These are phyloP conservation scores for Tolypocladium album DNA, from an alignment of 2,329 filamentous ascomycete species.

Conservation along the genomic window DNA sequence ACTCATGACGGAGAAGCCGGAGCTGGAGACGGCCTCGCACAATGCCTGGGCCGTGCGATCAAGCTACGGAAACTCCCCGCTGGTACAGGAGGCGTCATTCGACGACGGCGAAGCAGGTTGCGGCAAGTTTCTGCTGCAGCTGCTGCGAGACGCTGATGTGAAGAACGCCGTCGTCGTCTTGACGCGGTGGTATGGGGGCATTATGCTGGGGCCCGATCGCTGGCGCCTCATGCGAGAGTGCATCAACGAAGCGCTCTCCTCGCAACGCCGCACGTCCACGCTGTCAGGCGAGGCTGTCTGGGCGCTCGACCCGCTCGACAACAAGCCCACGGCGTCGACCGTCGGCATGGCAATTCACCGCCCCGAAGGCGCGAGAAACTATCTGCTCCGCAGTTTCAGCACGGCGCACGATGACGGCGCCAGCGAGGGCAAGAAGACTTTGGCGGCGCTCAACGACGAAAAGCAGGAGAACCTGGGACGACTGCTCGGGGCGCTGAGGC, in stretches of 20 bases:
- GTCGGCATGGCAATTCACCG: slow-evolving; percentile 60
- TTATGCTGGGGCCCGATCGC: slow-evolving; percentile 49
- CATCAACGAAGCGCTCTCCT: slow-evolving; percentile 42
- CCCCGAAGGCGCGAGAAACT: slow-evolving; percentile 55
- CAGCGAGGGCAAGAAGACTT: slow-evolving; percentile 34
- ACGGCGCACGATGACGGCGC: slow-evolving; percentile 17
- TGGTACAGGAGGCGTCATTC: slow-evolving; percentile 38
- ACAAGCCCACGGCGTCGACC: slow-evolving; percentile 26
- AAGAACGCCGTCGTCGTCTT: slow-evolving; percentile 46
- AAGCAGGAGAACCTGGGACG: slow-evolving; percentile 60
- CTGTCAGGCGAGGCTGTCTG: slow-evolving; percentile 44
- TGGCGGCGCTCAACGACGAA: slow-evolving; percentile 41
- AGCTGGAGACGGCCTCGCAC: slow-evolving; percentile 44
- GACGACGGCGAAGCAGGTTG: slow-evolving; percentile 54
- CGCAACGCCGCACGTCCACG: slow-evolving; percentile 26
- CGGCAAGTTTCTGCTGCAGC: slow-evolving; percentile 43
- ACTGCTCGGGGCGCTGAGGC: slow-evolving; percentile 59
- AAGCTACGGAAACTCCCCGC: slow-evolving; percentile 23
- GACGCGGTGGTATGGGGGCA: slow-evolving; percentile 51
- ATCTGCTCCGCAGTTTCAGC: slow-evolving; percentile 50
- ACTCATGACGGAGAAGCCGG: slow-evolving; percentile 36
- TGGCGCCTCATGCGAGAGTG: slow-evolving; percentile 53
- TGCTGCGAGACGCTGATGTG: slow-evolving; percentile 39
- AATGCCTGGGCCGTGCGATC: slow-evolving; percentile 42
- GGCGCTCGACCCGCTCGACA: slow-evolving; percentile 46